phyloP scores from a whole-genome alignment of 192 early-diverging fungal species.

The Gonapodya prolifera region DNA sequence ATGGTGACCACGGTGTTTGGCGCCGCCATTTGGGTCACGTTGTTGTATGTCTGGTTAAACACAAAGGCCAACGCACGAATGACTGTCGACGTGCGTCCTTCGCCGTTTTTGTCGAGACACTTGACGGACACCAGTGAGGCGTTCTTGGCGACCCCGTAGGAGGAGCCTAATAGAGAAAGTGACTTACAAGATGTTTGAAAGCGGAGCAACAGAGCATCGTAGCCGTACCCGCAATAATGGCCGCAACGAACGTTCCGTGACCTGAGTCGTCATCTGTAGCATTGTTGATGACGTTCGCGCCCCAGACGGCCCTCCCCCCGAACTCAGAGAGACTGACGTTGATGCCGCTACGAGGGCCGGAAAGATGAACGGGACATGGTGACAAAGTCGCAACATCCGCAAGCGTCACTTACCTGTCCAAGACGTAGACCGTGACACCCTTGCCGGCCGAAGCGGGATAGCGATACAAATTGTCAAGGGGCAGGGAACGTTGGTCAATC shows the following conservation, averaged over 20 bases:
- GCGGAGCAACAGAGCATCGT: not conserved
- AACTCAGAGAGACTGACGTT: constrained; percentile 30
- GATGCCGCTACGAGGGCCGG: constrained; percentile 23
- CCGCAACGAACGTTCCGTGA: constrained; percentile 51
- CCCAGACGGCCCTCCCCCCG: constrained; percentile 29
- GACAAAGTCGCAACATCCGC: not conserved
- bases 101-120: constrained; percentile 30
- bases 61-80: constrained; percentile 37
- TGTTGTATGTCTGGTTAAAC: constrained; percentile 21
- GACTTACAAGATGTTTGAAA: not conserved
- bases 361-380: not conserved
- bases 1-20: constrained; percentile 26
- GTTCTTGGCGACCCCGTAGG: constrained; percentile 46
- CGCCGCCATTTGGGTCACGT: constrained; percentile 11
- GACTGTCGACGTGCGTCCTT: constrained; percentile 30
- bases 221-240: constrained; percentile 29
- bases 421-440: not conserved
- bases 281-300: constrained; percentile 25
- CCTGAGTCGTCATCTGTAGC: constrained; percentile 29
- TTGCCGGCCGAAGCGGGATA: not conserved
- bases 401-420: not conserved
- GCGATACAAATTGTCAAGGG: not conserved
- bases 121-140: constrained; percentile 39
- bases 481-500: not conserved
- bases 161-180: not conserved